Evolutionary conservation across 1,284 basidiomycete species (phyloP), one percentile per base, ranked within the genome.

Genomic region (Rhodotorula sp.): DNA sequence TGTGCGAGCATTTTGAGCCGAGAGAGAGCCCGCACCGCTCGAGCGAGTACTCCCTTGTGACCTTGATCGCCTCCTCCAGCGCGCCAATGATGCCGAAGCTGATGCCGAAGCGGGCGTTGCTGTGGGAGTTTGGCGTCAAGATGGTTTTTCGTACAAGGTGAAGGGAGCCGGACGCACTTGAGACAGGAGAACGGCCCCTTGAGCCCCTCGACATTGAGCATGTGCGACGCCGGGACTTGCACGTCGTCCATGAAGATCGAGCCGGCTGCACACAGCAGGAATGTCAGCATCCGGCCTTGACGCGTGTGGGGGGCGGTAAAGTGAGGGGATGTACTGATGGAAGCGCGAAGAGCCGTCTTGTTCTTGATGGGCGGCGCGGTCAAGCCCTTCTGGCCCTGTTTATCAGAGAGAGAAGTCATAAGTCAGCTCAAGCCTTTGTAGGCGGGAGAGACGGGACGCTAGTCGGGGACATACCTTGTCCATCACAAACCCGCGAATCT

Each of bases 211-310:
- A 88, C 88, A 15, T 92, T 91, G 50, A 97, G 85, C 29, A 96
- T 83, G 8, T 90, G 86, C 67, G 90, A 88, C 54, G 88, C 86
- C 0, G 86, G 81, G 34, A 94, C 86, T 39, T 85, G 83, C 46
- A 96, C 94, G 46, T 88, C 87, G 81, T 95, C 93, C 87, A 97
- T 88, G 84, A 94, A 97, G 78, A 98, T 89, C 8, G 93, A 95
- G 2, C 96, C 96, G 0, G 96, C 66, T 71, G 56, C 25, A 27
- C 8, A 3, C 10, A 27, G 32, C 15, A 10, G 34, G 5, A 34
- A 39, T 29, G 10, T n/a, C 27, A 46, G 39, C 57, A 8, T 41
- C 25, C 25, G 25, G 13, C 17, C 10, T 15, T 25, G 27, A 10
- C 48, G 1, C 9, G 10, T 9, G 58, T 15, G 13, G 48, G 0